Percentiles rank a stretch among this genome's conserved stretches.
These are phyloP conservation scores for Hyphopichia fennica DNA, from an alignment of 1,139 yeast genomes.

Conservation along the genomic window DNA sequence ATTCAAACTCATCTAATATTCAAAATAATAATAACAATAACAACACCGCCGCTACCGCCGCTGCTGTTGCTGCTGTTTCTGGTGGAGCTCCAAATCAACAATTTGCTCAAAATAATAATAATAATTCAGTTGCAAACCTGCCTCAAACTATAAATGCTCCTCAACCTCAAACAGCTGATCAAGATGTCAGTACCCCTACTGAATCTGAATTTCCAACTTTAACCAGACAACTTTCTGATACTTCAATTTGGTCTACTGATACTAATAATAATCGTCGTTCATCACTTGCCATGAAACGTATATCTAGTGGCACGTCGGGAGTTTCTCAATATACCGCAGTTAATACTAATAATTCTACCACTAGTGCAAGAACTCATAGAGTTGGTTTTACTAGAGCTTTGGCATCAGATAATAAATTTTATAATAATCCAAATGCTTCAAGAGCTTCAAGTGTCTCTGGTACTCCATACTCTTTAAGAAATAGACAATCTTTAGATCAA, in stretches of 20 bases:
- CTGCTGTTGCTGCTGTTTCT: constrained; percentile 6
- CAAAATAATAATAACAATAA: constrained; percentile 1
- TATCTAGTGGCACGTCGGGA: constrained; percentile 32
- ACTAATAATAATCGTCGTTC: constrained; percentile 24
- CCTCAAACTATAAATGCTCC: constrained; percentile 4
- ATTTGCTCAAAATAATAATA: constrained; percentile 1
- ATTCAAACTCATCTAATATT: no score
- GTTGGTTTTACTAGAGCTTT: constrained; percentile 49
- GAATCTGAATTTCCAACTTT: constrained; percentile 15
- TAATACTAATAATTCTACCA: constrained; percentile 8
- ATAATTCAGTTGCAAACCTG: constrained; percentile 7
- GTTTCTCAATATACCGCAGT: constrained; percentile 27
- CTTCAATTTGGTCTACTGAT: constrained; percentile 44
- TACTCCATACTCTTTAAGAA: constrained; percentile 19
- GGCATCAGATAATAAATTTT: constrained; percentile 28
- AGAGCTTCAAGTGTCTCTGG: constrained; percentile 17
- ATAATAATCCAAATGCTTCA: constrained; percentile 23
- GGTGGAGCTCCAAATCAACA: constrained; percentile 5
- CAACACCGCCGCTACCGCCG: constrained; percentile 4
- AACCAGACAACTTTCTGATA: constrained; percentile 31
- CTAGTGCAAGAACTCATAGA: constrained; percentile 16
- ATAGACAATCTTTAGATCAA: constrained; percentile 32
- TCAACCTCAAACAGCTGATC: constrained; percentile 6
- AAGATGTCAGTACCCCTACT: constrained; percentile 1
- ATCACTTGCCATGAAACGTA: constrained; percentile 32